phyloP scores from a whole-genome alignment of 768 basidiomycete genomes.

The Mycena latifolia region DNA sequence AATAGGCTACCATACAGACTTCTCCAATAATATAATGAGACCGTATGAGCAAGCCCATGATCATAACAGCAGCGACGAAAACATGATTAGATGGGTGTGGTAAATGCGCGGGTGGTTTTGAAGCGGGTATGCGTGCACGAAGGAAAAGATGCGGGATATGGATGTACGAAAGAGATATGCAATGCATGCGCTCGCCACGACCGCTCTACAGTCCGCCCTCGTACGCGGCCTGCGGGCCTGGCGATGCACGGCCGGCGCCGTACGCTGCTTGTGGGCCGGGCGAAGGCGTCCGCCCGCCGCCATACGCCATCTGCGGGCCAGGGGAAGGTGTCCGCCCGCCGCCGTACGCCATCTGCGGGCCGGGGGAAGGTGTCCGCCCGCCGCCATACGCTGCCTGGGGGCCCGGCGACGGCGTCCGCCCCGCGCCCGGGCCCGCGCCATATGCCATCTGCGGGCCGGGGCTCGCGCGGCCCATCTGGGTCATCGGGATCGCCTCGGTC shows the following conservation, averaged over 20 bases:
- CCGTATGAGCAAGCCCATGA: too few relatives aligned
- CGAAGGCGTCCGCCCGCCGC: slow-evolving; percentile 44
- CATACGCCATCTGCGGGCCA: slow-evolving; percentile 53
- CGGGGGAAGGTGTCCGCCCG: slow-evolving; percentile 50
- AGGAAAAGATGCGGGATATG: too few relatives aligned
- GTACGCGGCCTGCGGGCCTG: slow-evolving; percentile 61
- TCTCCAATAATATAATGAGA: too few relatives aligned
- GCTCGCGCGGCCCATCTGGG: slow-evolving; percentile 63
- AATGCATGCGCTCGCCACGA: too few relatives aligned
- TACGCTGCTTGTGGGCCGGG: slow-evolving; percentile 57
- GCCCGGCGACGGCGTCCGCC: slow-evolving; percentile 50
- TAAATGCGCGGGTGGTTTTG: too few relatives aligned
- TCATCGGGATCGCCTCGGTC: slow-evolving; percentile 82
- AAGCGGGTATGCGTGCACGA: too few relatives aligned
- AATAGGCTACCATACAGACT: too few relatives aligned
- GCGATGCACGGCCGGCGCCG: slow-evolving; percentile 53
- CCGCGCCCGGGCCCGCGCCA: slow-evolving; percentile 42
- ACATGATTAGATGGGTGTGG: too few relatives aligned
- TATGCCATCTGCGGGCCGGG: slow-evolving; percentile 41
- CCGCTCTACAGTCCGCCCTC: slow-evolving; percentile 36
- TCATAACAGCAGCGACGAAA: too few relatives aligned
- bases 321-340: slow-evolving; percentile 48
- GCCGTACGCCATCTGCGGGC: slow-evolving; percentile 52
- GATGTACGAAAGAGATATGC: too few relatives aligned
- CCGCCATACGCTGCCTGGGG: slow-evolving; percentile 51